These are phyloP conservation scores for Elsinoe fawcettii DNA, from an alignment of 2,329 filamentous ascomycete species.

Conservation along the genomic window DNA sequence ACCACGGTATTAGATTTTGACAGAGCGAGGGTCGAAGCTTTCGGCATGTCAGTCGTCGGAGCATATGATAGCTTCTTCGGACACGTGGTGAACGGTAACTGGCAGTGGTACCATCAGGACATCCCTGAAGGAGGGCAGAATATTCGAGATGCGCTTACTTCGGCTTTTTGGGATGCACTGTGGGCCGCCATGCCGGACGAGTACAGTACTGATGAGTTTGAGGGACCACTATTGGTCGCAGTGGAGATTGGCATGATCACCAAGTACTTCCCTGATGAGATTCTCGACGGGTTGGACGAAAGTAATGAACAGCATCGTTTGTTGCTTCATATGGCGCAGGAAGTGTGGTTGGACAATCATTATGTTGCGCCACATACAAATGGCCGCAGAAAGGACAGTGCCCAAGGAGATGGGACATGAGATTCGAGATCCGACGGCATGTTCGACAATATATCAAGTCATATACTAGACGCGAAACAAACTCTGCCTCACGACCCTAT, in stretches of 20 bases:
- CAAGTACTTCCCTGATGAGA: neutral
- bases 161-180: neutral
- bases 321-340: neutral
- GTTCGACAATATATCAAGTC: no score
- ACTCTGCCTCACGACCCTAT: no score
- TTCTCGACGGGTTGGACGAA: neutral
- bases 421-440: no score
- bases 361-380: no score
- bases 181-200: neutral
- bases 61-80: slow-evolving; percentile 1
- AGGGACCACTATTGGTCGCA: neutral
- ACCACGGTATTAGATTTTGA: slow-evolving; percentile 7
- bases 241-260: neutral
- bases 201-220: neutral
- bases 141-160: neutral
- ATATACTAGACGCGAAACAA: no score
- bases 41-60: slow-evolving; percentile 2
- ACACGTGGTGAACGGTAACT: neutral
- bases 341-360: neutral
- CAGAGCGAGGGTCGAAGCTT: neutral
- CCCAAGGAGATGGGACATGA: no score
- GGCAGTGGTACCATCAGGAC: neutral
- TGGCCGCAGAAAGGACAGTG: no score
- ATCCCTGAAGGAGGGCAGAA: neutral
- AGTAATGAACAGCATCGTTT: neutral